Evolutionary conservation across 139 green algal genomes (phyloP).

Genomic region (Tetradesmus obliquus): DNA sequence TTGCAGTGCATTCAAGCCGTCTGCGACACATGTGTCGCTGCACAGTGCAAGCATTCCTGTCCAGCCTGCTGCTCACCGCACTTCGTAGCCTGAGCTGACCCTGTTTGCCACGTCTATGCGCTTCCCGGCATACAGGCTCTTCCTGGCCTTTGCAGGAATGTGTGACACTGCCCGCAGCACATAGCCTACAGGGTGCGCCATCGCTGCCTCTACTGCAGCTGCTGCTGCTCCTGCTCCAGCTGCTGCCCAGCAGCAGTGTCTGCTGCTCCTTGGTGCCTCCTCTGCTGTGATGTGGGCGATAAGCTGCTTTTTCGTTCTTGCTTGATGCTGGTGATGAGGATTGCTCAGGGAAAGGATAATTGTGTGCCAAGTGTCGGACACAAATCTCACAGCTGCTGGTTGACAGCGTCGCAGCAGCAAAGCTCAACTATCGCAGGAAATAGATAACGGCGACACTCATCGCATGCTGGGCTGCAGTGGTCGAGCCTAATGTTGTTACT

Average conservation of each 20-base stretch:
- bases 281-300: neutral
- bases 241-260: neutral
- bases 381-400: neutral
- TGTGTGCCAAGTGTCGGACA: neutral
- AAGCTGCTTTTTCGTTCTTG: too few relatives aligned
- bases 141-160: slow-evolving; percentile 44
- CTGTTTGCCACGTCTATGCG: slow-evolving; percentile 81
- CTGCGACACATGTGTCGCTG: neutral
- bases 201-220: neutral
- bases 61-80: slow-evolving; percentile 68
- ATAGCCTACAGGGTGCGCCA: slow-evolving; percentile 32
- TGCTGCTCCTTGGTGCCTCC: neutral
- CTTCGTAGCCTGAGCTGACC: slow-evolving; percentile 86
- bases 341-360: neutral
- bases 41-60: neutral
- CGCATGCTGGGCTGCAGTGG: neutral
- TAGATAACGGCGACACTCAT: too few relatives aligned
- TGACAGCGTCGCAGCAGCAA: neutral
- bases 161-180: slow-evolving; percentile 12
- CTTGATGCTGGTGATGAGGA: too few relatives aligned
- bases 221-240: neutral
- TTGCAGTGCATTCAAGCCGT: neutral
- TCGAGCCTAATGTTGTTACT: neutral
- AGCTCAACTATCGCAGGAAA: neutral
- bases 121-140: slow-evolving; percentile 81